Evolutionary conservation across 352 stramenopile species (phyloP), one percentile per base, ranked within the genome.

Genomic region (Porosira glacialis): DNA sequence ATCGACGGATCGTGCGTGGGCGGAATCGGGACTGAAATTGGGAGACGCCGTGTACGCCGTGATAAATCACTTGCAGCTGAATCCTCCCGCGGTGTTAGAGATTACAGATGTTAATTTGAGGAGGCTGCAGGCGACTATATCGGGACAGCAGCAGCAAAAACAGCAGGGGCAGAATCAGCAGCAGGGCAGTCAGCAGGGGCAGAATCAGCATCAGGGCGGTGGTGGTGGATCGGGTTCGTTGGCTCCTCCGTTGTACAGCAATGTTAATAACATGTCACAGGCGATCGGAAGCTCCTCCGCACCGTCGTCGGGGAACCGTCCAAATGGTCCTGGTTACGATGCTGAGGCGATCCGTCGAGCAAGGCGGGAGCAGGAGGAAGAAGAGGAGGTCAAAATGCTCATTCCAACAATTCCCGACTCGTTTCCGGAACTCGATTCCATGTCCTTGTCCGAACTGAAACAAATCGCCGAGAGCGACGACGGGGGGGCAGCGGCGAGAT

Each of bases 41-140:
- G 82, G 80, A 27, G 60, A 75, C 56, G 85, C 82, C 1, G 82
- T 91, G 0, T 79, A 89, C 65, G 62, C 69, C 0, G 78, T 91
- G 3, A 81, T 91, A 10, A 62, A 85, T 62, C 69, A 91, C 59
- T 83, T 91, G 51, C 85, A 91, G 62, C 55, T 89, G 39, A 78
- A 85, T 63, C 82, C 85, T 30, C 85, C 70, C 3, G 49, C 47
- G 19, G 56, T 80, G 28, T 45, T 82, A 5, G 71, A 88, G 69
- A 85, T 89, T 64, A 81, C 60, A 1, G 80, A 88, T 76, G 41
- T 21, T 17, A 78, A 72, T 48, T 64, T 89, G 28, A 30, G 28
- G 30, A 43, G 50, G 22, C 69, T 87, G n/a, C 70, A 80, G 30
- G 47, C 71, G 27, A 62, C 17, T 53, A 38, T 80, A 41, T 27